Percentiles rank a stretch among this genome's conserved stretches.
Conservation (phyloP, 345 rosid species). For the Theobroma cacao region DNA sequence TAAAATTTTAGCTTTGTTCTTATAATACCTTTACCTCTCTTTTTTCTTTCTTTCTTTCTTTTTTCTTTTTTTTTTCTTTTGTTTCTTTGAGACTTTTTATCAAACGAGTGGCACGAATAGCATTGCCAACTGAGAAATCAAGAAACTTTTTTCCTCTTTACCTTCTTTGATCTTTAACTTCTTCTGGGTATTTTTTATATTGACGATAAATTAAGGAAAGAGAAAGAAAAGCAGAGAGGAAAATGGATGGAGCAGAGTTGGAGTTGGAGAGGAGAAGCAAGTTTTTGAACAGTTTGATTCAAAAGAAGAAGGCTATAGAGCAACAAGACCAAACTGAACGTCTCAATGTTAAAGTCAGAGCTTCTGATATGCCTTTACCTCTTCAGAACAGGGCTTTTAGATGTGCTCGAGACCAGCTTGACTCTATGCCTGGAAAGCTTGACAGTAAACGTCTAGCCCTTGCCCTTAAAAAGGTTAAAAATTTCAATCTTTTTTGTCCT, state of each 20-base stretch:
- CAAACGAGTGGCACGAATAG: slow-evolving; percentile 32
- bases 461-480: slow-evolving; percentile 78
- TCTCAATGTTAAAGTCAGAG: slow-evolving; percentile 72
- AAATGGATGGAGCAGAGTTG: slow-evolving; percentile 78
- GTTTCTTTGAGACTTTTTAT: slow-evolving; percentile 23
- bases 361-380: slow-evolving; percentile 77
- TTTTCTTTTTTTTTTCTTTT: background rate
- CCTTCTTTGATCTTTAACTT: slow-evolving; percentile 14
- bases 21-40: background rate
- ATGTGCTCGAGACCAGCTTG: slow-evolving; percentile 76
- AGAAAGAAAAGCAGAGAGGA: slow-evolving; percentile 9
- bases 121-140: slow-evolving; percentile 16
- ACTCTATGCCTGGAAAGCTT: slow-evolving; percentile 69
- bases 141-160: slow-evolving; percentile 3
- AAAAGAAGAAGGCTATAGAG: slow-evolving; percentile 80
- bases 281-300: slow-evolving; percentile 82
- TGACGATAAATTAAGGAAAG: slow-evolving; percentile 26
- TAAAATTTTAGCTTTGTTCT: background rate
- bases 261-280: slow-evolving; percentile 93
- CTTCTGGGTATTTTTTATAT: slow-evolving; percentile 14
- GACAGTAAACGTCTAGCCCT: slow-evolving; percentile 92
- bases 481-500: background rate
- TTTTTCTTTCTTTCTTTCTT: background rate
- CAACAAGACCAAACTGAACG: slow-evolving; percentile 51
- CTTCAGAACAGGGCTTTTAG: slow-evolving; percentile 69